Evolutionary conservation across 345 rosid species (phyloP).

Genomic region (Syzygium grande): DNA sequence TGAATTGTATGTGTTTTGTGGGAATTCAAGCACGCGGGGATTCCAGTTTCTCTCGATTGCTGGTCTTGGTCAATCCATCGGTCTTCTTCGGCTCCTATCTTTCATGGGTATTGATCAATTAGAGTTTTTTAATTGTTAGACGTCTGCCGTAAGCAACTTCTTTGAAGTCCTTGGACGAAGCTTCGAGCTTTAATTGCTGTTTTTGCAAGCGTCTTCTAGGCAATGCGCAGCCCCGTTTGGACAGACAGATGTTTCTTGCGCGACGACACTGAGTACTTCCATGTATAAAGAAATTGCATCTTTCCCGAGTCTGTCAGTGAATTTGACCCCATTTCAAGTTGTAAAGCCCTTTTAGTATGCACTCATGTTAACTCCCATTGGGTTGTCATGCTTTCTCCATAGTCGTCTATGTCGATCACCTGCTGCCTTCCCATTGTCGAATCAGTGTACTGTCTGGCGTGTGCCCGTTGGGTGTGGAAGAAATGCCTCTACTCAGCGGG

Average conservation of each 20-base stretch:
- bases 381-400: slow-evolving; percentile 19
- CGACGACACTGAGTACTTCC: not conserved
- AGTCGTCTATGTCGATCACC: slow-evolving; percentile 52
- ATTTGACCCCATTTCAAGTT: not conserved
- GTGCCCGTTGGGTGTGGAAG: slow-evolving; percentile 85
- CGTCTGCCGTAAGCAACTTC: not conserved
- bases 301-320: not conserved
- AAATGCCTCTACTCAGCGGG: slow-evolving; percentile 87
- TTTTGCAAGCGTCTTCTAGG: not conserved
- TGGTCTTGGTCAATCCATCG: not conserved
- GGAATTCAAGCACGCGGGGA: not conserved
- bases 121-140: not conserved
- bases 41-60: not conserved
- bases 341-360: not conserved
- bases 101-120: not conserved
- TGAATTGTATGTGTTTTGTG: not conserved
- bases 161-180: not conserved
- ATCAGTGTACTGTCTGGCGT: slow-evolving; percentile 82
- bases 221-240: not conserved
- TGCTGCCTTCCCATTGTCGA: slow-evolving; percentile 84
- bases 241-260: not conserved
- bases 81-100: not conserved
- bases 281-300: not conserved
- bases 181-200: not conserved
- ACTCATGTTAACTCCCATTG: not conserved